These are phyloP conservation scores for Pestalotiopsis sp. DNA, from an alignment of 2,329 filamentous ascomycete species.

Conservation along the genomic window DNA sequence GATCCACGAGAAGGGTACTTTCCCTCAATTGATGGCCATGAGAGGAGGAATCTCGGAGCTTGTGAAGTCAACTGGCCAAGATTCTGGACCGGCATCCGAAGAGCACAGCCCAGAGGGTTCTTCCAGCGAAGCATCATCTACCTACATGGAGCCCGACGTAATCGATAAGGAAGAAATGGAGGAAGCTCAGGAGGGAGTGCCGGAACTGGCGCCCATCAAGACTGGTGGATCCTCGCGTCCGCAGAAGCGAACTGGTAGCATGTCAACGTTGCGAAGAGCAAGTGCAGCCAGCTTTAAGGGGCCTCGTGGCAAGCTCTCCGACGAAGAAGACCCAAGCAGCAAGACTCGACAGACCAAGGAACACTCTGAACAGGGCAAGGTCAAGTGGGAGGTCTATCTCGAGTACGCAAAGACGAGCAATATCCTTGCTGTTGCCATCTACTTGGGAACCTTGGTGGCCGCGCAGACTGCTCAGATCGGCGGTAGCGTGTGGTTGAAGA, in stretches of 20 bases:
- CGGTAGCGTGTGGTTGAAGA: slow-evolving; percentile 89
- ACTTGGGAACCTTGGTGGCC: slow-evolving; percentile 74
- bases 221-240: slow-evolving; percentile 45
- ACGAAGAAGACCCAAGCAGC: slow-evolving; percentile 76
- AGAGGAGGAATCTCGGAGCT: slow-evolving; percentile 87
- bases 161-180: slow-evolving; percentile 70
- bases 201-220: slow-evolving; percentile 77
- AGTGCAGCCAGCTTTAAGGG: slow-evolving; percentile 90
- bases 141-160: slow-evolving; percentile 53
- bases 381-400: slow-evolving; percentile 93
- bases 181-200: slow-evolving; percentile 75
- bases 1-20: slow-evolving; percentile 86
- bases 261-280: slow-evolving; percentile 81
- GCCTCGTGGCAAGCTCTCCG: slow-evolving; percentile 78
- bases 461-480: slow-evolving; percentile 83
- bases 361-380: slow-evolving; percentile 89
- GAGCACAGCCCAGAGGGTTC: slow-evolving; percentile 46
- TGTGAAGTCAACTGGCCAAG: slow-evolving; percentile 73
- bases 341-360: slow-evolving; percentile 89
- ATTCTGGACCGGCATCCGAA: slow-evolving; percentile 43
- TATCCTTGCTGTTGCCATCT: slow-evolving; percentile 78
- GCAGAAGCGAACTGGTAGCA: slow-evolving; percentile 69
- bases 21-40: slow-evolving; percentile 88
- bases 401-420: slow-evolving; percentile 98
- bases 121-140: slow-evolving; percentile 56